These are phyloP conservation scores for Wickerhamiella azymoides DNA, from an alignment of 805 yeast species.

Conservation along the genomic window DNA sequence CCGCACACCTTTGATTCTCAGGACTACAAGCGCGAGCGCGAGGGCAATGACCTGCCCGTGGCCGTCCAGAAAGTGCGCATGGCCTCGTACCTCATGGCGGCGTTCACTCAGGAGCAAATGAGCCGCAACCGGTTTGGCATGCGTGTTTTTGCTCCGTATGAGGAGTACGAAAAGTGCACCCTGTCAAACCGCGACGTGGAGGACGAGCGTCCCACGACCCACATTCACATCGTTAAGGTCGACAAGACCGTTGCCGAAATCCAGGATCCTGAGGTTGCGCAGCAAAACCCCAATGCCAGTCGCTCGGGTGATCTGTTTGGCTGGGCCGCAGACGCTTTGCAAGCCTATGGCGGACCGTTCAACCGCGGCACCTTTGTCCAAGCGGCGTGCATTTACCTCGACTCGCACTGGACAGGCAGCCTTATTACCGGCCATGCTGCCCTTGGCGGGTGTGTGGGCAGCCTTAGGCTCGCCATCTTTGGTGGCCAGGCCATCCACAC, in stretches of 20 bases:
- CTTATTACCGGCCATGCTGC: conserved; percentile 83
- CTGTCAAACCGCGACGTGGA: conserved; percentile 33
- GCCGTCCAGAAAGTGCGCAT: conserved; percentile 65
- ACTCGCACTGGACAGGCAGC: conserved; percentile 68
- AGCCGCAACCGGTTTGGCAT: conserved; percentile 60
- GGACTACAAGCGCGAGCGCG: conserved; percentile 25
- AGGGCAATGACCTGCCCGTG: conserved; percentile 51
- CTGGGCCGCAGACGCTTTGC: conserved; percentile 65
- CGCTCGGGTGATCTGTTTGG: conserved; percentile 65
- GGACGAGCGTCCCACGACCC: conserved; percentile 42
- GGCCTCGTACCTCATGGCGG: conserved; percentile 81
- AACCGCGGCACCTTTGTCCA: conserved; percentile 37
- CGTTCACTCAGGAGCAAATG: conserved; percentile 87
- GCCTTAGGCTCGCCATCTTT: conserved; percentile 69
- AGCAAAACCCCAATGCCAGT: conserved; percentile 63
- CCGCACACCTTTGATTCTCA: conserved; percentile 61
- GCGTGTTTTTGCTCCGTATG: conserved; percentile 61
- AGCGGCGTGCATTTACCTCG: conserved; percentile 77
- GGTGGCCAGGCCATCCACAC: conserved; percentile 87
- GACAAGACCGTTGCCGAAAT: conserved; percentile 57
- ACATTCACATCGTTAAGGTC: conserved; percentile 62
- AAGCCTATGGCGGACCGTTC: conserved; percentile 42
- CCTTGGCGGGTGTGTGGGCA: conserved; percentile 70
- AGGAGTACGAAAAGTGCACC: conserved; percentile 45
- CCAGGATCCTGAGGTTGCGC: conserved; percentile 69